phyloP scores from a whole-genome alignment of 1,284 basidiomycete species.

The Cutaneotrichosporon sp. region DNA sequence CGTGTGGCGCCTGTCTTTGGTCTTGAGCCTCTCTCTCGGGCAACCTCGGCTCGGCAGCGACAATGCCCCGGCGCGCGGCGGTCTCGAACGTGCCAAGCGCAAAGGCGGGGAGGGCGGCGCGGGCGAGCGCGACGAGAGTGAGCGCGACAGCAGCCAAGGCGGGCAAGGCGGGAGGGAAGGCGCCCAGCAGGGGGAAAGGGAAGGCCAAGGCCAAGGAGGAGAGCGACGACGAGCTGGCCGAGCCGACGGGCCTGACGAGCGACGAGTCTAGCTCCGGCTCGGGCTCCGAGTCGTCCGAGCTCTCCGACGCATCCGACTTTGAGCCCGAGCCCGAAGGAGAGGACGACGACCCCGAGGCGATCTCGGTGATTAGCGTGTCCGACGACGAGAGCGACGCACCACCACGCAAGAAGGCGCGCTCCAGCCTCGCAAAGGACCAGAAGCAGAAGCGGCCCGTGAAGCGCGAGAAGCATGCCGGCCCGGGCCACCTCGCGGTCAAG shows the following conservation, averaged over 20 bases:
- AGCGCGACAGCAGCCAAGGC: too few species aligned
- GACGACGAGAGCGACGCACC: conserved; percentile 30
- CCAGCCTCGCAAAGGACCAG: background rate
- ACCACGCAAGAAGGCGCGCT: conserved; percentile 14
- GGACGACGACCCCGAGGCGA: conserved; percentile 31
- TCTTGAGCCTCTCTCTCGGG: background rate
- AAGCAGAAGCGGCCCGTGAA: background rate
- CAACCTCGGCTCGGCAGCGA: background rate
- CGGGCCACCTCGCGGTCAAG: conserved; percentile 10
- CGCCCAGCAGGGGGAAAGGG: background rate
- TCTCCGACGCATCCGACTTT: conserved; percentile 20
- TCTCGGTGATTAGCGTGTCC: conserved; percentile 22
- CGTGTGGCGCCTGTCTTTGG: background rate
- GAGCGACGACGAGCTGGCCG: conserved; percentile 19
- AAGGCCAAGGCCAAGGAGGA: background rate
- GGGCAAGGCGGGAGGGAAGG: background rate
- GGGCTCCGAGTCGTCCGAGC: conserved; percentile 15
- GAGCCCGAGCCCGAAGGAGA: conserved; percentile 35
- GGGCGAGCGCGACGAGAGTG: background rate
- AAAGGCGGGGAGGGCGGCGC: background rate
- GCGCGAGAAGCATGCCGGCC: background rate
- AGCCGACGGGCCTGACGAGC: conserved; percentile 44
- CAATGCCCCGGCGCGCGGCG: conserved; percentile 3
- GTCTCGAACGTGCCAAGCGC: background rate
- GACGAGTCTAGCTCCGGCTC: conserved; percentile 15